Base-by-base conservation (phyloP, 495 filamentous ascomycete genomes). In the Daldinia decipiens region DNA sequence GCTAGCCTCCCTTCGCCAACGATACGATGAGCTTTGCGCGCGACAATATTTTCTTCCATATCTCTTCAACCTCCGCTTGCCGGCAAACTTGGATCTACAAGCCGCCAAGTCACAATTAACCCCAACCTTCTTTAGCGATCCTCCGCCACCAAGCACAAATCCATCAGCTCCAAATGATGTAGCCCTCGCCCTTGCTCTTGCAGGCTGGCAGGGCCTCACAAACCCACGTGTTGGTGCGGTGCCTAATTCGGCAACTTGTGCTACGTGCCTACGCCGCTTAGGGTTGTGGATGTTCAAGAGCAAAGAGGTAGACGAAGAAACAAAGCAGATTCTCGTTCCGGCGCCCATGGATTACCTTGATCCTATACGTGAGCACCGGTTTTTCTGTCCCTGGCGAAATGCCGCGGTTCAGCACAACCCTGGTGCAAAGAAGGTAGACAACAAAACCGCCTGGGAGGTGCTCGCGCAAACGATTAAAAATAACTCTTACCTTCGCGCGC, bases 221-320 rank as follows among this genome's bases (percentile, higher is more conserved):
- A 89, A 92, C 74, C 85, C 85, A 32, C 84, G 87, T 19, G 85
- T 88, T 62, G 79, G 80, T 52, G 69, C 78, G 27, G 82, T 86
- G 29, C 84, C 89, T 3, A 91, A 89, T 51, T 80, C 93, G n/a
- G 89, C 89, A 15, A 88, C 87, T 0, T 99, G 95, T 77, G 82
- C 87, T 53, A 91, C 91, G 39, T 99, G 95, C 75, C 93, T 97
- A 73, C 88, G 94, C 65, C 88, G 93, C 6, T 83, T 98, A 0
- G 95, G 96, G 0, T 85, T 99, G 6, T 99, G 95, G 95, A 89
- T 99, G 80, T 99, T 97, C 82, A 92, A 89, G 73, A 81, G 82
- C 70, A 87, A 86, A 66, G 79, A 84, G 65, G 71, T 87, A 31
- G 80, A 84, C 68, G 72, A 79, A 3, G 68, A 72, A 34, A 80